Evolutionary conservation across 345 rosid genomes (phyloP), one percentile per base, ranked within the genome.

Genomic region (Lenwebbia sp.): DNA sequence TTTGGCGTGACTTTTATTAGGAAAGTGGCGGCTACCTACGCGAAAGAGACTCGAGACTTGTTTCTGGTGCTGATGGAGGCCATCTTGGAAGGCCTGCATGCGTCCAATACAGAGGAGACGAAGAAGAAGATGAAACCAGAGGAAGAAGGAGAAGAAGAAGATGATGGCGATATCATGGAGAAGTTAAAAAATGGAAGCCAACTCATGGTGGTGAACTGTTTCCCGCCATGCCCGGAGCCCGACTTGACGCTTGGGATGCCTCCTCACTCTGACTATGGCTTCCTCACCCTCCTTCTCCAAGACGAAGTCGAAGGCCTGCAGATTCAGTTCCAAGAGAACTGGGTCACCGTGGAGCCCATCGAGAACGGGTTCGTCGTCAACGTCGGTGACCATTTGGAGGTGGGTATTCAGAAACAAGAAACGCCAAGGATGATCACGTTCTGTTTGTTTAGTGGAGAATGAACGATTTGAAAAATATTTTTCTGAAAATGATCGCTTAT

Each of bases 341-440:
- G 99, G 99, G 90, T 96, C 88, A 91, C 98, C 2, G 94, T 96
- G 83, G 90, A 95, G 47, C 98, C 99, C 11, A 91, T 93, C 26
- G 87, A 95, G 75, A 90, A 92, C 87, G 90, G 97, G 5, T 93
- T 95, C 85, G 98, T 94, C 19, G 91, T 96, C 86, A 95, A 95
- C 86, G 93, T 96, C 30, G 99, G 99, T 4, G 99, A 96, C 85
- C 98, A 96, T 87, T 95, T 96, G 19, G 99, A 96, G 99, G 99
- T 95, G 82, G 51, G 58, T 30, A 14, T 57, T 28, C 51, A 58
- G 21, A 11, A 23, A 19, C 2, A 2, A 58, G 13, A 47, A 40
- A 65, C 3, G 23, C 6, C 37, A 17, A 65, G 44, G 23, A 17
- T 7, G 76, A 65, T 14, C 10, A 2, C 3, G 3, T 13, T 10